A percentile compares a stretch with the other conserved stretches of the same genome.
Conservation (phyloP, 2,329 filamentous ascomycete genomes). For the Anthostomella pinea region DNA sequence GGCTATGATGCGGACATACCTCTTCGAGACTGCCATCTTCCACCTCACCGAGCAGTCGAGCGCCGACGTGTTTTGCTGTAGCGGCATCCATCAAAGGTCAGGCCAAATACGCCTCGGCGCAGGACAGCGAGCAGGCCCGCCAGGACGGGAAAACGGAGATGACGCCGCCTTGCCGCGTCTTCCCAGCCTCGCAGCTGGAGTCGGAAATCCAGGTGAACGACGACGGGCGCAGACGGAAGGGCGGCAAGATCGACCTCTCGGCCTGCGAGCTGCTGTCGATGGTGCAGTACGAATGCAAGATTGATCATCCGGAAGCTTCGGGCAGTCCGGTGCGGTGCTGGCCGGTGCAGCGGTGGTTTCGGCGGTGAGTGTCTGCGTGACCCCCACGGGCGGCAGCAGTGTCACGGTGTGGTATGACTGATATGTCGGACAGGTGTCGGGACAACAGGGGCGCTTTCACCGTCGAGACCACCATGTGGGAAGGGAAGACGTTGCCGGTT, state of each 20-base stretch:
- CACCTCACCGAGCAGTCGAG: constrained; percentile 51
- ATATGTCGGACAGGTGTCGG: constrained; percentile 45
- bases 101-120: neutral
- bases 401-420: too few species aligned
- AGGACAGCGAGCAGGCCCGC: neutral
- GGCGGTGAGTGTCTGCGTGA: constrained; percentile 44
- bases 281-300: constrained; percentile 59
- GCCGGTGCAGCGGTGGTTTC: constrained; percentile 58
- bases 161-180: constrained; percentile 57
- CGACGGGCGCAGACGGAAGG: constrained; percentile 54
- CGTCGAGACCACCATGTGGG: constrained; percentile 65
- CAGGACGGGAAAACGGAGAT: constrained; percentile 35
- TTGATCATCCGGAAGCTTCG: constrained; percentile 44
- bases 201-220: constrained; percentile 47
- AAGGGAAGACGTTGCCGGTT: constrained; percentile 34
- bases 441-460: constrained; percentile 56
- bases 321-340: constrained; percentile 53
- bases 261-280: constrained; percentile 56
- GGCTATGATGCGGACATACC: too few species aligned
- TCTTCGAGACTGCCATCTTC: constrained; percentile 58
- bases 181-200: constrained; percentile 51
- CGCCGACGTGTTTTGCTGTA: constrained; percentile 45
- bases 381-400: too few species aligned
- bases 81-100: constrained; percentile 26
- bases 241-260: constrained; percentile 46